phyloP scores from a whole-genome alignment of 352 stramenopile species.

The Pythium myriotylum region DNA sequence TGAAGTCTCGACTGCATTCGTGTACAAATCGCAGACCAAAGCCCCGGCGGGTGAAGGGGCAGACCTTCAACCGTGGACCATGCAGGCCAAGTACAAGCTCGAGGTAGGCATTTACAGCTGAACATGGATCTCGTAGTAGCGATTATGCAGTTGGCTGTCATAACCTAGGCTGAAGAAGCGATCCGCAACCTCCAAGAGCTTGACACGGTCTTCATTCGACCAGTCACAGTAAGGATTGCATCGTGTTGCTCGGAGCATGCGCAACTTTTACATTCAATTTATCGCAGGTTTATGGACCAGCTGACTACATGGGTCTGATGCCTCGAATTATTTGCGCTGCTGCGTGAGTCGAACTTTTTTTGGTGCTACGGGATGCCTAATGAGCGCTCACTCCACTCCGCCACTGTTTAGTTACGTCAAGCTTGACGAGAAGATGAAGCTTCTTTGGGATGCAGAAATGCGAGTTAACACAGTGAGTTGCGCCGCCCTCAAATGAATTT shows the following conservation, averaged over 20 bases:
- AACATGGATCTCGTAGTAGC: too few relatives aligned
- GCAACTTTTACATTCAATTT: background rate
- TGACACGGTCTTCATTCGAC: conserved; percentile 75
- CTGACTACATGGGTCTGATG: conserved; percentile 82
- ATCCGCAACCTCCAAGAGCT: conserved; percentile 62
- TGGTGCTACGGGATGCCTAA: background rate
- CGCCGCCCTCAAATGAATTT: background rate
- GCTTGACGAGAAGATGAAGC: conserved; percentile 87
- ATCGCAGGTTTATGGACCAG: conserved; percentile 76
- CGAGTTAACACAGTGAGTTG: conserved; percentile 78
- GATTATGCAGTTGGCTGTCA: background rate
- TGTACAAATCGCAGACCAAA: conserved; percentile 88
- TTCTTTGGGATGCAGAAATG: conserved; percentile 88
- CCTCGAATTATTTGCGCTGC: conserved; percentile 83
- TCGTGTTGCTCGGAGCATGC: too few relatives aligned
- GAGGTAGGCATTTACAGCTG: conserved; percentile 42
- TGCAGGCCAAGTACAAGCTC: conserved; percentile 88
- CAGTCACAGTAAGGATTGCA: conserved; percentile 52
- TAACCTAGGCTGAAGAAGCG: conserved; percentile 55
- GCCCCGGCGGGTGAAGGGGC: conserved; percentile 57
- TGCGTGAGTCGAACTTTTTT: conserved; percentile 45
- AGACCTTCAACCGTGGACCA: conserved; percentile 77
- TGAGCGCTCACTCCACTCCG: background rate
- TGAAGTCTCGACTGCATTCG: conserved; percentile 87
- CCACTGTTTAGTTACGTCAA: conserved; percentile 75